Base-by-base conservation (phyloP, 2,329 filamentous ascomycete genomes). In the Aaosphaeria pasadenensis region DNA sequence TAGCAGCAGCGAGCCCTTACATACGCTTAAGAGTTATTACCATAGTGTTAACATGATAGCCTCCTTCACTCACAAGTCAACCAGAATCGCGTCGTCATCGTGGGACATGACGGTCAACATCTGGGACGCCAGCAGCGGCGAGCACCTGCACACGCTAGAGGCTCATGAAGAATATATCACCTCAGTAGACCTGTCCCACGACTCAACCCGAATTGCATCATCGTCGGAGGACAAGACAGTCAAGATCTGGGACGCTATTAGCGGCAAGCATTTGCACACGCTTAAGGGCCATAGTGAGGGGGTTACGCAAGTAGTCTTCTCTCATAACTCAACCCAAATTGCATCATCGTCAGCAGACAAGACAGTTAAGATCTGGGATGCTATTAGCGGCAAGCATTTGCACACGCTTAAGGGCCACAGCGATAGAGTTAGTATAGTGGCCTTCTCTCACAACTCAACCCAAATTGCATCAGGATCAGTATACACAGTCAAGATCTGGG, bases 231-330 rank as follows among this genome's bases (percentile, higher is more conserved):
- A 43, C 30, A 52, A 59, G 38, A 53, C 47, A 4, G 51, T 60
- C 39, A 53, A 45, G 52, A 40, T 62, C 17, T 60, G 47, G 51
- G 56, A 63, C 39, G 45, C 47, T 1, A 41, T 17, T 42, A 38
- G 43, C n/a, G 52, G 39, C 32, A 17, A n/a, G 39, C 47, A 42
- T 13, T 44, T 52, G 42, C 47, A 50, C 42, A 52, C 43, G 31
- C 55, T 64, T 39, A 46, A 60, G 45, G 56, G 54, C 36, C 50
- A 57, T 42, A 50, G 29, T 38, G n/a, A 35, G 30, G 5, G 29
- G 5, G 9, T 5, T 1, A 43, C 57, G 30, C 56, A 43, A 7
- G 51, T 66, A 30, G 55, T 52, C 39, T 61, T 66, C 53, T 60
- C 60, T 4, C 47, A 44, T 39, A 51, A 64, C 48, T 48, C 46